Percentiles rank a stretch among this genome's conserved stretches.
Evolutionary conservation across 805 yeast species (phyloP).

Genomic region (Kodamaea jinghongensis): DNA sequence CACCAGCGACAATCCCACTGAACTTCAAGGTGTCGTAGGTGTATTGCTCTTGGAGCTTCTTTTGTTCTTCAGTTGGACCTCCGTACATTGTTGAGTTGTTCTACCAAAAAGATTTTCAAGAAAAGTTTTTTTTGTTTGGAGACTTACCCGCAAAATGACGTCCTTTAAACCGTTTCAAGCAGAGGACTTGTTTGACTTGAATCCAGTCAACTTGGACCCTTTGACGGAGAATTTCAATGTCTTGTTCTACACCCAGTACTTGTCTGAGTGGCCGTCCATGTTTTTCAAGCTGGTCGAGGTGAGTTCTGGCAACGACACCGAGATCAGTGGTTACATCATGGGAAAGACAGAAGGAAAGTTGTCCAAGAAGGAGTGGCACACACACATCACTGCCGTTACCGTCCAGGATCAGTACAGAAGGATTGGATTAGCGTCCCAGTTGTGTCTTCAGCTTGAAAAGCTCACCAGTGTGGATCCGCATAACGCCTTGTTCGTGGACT

Average conservation of each 20-base stretch:
- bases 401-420: constrained; percentile 80
- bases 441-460: constrained; percentile 71
- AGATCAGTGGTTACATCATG: constrained; percentile 76
- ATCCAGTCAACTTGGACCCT: constrained; percentile 79
- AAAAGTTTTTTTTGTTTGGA: neutral
- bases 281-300: constrained; percentile 71
- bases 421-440: constrained; percentile 76
- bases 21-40: constrained; percentile 56
- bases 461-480: constrained; percentile 72
- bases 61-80: constrained; percentile 64
- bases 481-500: constrained; percentile 79
- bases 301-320: constrained; percentile 15
- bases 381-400: constrained; percentile 95
- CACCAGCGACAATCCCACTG: constrained; percentile 63
- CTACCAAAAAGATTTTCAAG: neutral
- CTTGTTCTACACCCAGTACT: constrained; percentile 79
- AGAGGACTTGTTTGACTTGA: constrained; percentile 71
- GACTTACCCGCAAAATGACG: constrained; percentile 55
- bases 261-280: constrained; percentile 83
- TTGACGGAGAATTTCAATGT: constrained; percentile 89
- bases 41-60: constrained; percentile 60
- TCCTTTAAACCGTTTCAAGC: constrained; percentile 86
- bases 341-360: constrained; percentile 89
- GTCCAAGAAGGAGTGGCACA: constrained; percentile 79
- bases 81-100: constrained; percentile 36